Percentiles rank a stretch among this genome's conserved stretches.
Conservation (phyloP, 768 basidiomycete genomes). For the Boletus sensibilis region DNA sequence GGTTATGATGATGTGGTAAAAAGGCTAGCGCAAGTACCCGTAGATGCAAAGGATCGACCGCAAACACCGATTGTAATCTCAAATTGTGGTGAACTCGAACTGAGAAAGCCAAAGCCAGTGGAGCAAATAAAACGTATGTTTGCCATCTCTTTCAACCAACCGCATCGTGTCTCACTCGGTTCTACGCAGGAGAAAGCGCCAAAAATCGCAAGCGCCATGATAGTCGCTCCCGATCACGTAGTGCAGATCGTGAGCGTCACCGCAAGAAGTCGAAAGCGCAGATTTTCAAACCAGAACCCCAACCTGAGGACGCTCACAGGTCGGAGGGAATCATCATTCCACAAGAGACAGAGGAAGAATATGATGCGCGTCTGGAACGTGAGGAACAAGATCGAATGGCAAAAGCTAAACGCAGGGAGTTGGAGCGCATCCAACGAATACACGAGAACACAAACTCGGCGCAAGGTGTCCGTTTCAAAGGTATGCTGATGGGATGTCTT, state of each 20-base stretch:
- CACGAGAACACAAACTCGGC: constrained; percentile 34
- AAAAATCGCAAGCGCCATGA: constrained; percentile 22
- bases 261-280: constrained; percentile 30
- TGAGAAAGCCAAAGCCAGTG: constrained; percentile 38
- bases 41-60: constrained; percentile 77
- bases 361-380: constrained; percentile 64
- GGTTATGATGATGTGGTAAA: constrained; percentile 61
- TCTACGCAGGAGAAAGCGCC: constrained; percentile 5
- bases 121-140: constrained; percentile 18
- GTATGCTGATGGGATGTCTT: constrained; percentile 28
- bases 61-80: constrained; percentile 61
- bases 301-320: constrained; percentile 8
- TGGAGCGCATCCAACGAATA: constrained; percentile 47
- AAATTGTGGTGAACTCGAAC: constrained; percentile 84
- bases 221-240: constrained; percentile 28
- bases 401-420: constrained; percentile 43
- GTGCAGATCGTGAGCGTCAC: constrained; percentile 27
- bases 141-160: neutral
- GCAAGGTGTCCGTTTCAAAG: constrained; percentile 65
- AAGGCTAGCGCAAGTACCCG: constrained; percentile 59
- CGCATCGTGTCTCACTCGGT: neutral
- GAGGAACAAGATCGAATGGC: constrained; percentile 63
- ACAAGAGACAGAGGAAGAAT: constrained; percentile 69
- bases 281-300: neutral
- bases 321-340: constrained; percentile 6